Evolutionary conservation across 179 eudicot species (phyloP), one percentile per base, ranked within the genome.

Genomic region (Pouteria campechiana): DNA sequence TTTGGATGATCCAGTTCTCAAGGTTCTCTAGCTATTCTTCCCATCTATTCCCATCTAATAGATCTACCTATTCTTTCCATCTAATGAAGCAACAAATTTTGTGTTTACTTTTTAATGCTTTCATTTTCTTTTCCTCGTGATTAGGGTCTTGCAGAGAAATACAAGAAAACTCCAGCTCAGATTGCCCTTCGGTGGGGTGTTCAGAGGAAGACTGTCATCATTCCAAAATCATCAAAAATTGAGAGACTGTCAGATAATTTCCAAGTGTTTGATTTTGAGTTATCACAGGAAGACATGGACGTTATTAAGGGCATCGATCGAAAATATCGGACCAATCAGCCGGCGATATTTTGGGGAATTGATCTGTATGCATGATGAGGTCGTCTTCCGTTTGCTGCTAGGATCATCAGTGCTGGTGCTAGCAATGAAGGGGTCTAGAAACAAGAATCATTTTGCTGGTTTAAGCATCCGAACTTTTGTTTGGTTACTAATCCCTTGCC

Each of bases 101-200:
- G 17, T 32, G 15, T 17, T 28, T 4, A 9, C 20, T 3, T 21
- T 7, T 14, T 3, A 40, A 25, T 4, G 13, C 7, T 28, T 16
- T 23, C 6, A 9, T 20, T 3, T 34, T 45, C 32, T 17, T 25
- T 37, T 41, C 17, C 21, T 2, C 37, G 43, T 28, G 18, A 44
- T 37, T 71, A 89, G 97, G 86, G 81, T n/a, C 42, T 89, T 18
- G 81, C 93, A 2, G 79, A 78, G 72, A 89, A 89, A 50, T 67
- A 89, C 63, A 78, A 81, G 43, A 85, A 69, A 64, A 69, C 75
- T 0, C 72, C 54, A 11, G 95, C 97, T 3, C 97, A 84, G 58
- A 48, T 89, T 44, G 83, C 65, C 60, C 97, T 89, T 17, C 83
- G 83, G 5, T 89, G 95, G 95, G 97, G 89, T 4, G 58, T 89